Conservation (phyloP, 2,329 filamentous ascomycete species). For the Hymenoscyphus scutula region DNA sequence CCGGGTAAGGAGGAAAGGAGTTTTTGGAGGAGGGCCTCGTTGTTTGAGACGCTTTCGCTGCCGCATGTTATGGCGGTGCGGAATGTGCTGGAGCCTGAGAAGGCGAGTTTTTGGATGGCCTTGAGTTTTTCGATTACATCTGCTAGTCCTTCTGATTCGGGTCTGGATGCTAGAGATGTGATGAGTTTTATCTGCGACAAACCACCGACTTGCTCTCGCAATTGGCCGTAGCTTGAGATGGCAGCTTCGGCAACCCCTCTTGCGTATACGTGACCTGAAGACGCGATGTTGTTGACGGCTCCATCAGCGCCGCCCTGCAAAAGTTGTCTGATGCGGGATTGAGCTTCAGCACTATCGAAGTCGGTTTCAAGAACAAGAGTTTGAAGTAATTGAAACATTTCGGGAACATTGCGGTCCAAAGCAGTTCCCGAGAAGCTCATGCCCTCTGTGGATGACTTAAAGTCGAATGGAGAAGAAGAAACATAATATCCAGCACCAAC, state of each 20-base stretch:
- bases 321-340: conserved; percentile 79
- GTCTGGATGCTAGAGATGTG: conserved; percentile 71
- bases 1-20: conserved; percentile 66
- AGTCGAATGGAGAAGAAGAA: conserved; percentile 72
- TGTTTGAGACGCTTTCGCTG: conserved; percentile 64
- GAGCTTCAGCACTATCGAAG: conserved; percentile 80
- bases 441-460: conserved; percentile 72
- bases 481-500: conserved; percentile 81
- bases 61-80: conserved; percentile 87
- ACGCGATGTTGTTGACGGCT: conserved; percentile 87
- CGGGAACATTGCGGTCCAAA: conserved; percentile 82
- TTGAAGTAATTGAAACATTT: conserved; percentile 84
- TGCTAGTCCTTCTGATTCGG: conserved; percentile 64
- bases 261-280: conserved; percentile 84
- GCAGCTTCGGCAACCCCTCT: conserved; percentile 79
- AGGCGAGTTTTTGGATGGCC: conserved; percentile 74
- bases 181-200: conserved; percentile 85
- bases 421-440: conserved; percentile 83
- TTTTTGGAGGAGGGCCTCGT: conserved; percentile 65
- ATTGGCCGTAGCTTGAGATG: conserved; percentile 67
- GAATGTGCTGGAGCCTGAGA: conserved; percentile 64
- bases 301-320: conserved; percentile 85
- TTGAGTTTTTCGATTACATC: conserved; percentile 83
- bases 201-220: conserved; percentile 85
- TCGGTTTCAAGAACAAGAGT: conserved; percentile 83